These are phyloP conservation scores for Daedalea quercina DNA, from an alignment of 768 basidiomycete species.

Conservation along the genomic window DNA sequence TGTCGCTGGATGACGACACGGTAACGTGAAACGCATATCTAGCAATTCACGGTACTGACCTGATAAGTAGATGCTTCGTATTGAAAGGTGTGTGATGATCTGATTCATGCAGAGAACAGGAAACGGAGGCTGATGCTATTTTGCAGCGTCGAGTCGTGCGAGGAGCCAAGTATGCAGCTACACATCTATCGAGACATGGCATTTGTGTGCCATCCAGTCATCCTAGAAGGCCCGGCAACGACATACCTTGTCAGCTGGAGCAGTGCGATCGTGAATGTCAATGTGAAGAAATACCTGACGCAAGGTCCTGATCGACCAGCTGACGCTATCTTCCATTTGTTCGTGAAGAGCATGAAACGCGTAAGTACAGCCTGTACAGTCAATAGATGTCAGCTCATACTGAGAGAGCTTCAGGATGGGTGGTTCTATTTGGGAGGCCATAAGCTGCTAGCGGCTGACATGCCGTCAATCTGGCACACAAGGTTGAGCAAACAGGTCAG, in stretches of 20 bases:
- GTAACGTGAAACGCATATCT: slow-evolving; percentile 22
- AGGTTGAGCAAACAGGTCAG: slow-evolving; percentile 2
- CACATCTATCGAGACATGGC: slow-evolving; percentile 33
- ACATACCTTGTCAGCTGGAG: slow-evolving; percentile 53
- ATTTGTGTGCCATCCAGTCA: slow-evolving; percentile 50
- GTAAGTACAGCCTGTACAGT: slow-evolving; percentile 23
- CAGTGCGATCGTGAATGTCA: slow-evolving; percentile 25
- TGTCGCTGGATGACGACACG: slow-evolving; percentile 33
- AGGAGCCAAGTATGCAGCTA: slow-evolving; percentile 36
- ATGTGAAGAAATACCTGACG: slow-evolving; percentile 29
- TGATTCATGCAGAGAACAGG: too few relatives aligned
- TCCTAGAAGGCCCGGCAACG: slow-evolving; percentile 38
- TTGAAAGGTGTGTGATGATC: slow-evolving; percentile 20
- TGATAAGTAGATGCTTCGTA: slow-evolving; percentile 22
- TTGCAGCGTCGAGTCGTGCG: slow-evolving; percentile 6
- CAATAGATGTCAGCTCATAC: neutral
- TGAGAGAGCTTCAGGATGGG: neutral
- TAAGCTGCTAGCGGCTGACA: neutral
- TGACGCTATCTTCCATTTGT: slow-evolving; percentile 37
- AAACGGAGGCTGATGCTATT: too few relatives aligned
- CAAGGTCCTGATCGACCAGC: slow-evolving; percentile 11
- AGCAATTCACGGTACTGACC: neutral
- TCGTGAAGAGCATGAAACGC: slow-evolving; percentile 39
- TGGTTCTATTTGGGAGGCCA: slow-evolving; percentile 14
- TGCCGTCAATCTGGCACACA: slow-evolving; percentile 6